Base-by-base conservation (phyloP, 345 rosid species). In the Eucalyptus tenuipes region DNA sequence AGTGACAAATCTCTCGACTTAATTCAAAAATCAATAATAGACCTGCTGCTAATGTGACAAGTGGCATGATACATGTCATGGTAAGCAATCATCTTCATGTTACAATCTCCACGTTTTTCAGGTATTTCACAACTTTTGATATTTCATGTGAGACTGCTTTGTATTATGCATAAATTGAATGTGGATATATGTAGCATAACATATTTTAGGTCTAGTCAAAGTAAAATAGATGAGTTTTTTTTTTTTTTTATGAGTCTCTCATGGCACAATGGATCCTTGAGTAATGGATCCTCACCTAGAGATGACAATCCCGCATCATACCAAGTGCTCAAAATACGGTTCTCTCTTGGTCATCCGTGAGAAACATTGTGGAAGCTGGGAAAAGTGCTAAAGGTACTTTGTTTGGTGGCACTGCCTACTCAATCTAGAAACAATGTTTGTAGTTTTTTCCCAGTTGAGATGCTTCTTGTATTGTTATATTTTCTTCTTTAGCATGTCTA, bases 301-400 rank as follows among this genome's bases (percentile, higher is more conserved):
- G 86, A 96, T 93, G 61, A 97, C 37, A 61, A 61, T 61, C 37
- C 17, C 9, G 0, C 71, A 29, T 61, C 71, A 61, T 61, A 13
- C 10, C 71, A 29, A 94, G 95, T 94, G 98, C 47, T 90, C 95
- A 5, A 98, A 98, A 84, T 94, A 93, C 79, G 96, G 94, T 33
- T 93, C 92, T 89, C 95, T 96, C 88, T 87, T 88, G 68, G 98
- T 98, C 89, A 87, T 94, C 25, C 96, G 94, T 50, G 99, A 98
- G 93, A 95, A 91, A 91, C 93, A 97, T 11, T 86, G 53, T 68
- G 94, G 95, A 93, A 97, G 91, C 94, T 93, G 2, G 98, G 99
- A 88, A 93, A 95, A 12, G 98, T 98, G 6, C 91, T 95, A 79
- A 98, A 98, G 98, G 98, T 96, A 91, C 59, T 85, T 87, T 27